Evolutionary conservation across 805 yeast genomes (phyloP).

Genomic region (Tetrapisispora iriomotensis): DNA sequence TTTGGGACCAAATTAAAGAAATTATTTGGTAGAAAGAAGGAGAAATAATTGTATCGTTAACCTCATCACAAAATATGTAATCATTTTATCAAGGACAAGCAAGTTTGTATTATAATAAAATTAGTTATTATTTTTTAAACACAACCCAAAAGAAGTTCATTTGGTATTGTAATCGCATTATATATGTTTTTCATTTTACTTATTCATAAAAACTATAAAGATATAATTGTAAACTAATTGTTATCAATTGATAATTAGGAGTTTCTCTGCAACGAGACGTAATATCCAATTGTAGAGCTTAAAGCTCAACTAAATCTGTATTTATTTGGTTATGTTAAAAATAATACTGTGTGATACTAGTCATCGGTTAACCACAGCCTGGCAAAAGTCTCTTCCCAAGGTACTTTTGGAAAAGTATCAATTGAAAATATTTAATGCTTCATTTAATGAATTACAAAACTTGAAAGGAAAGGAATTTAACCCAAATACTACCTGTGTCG

Average conservation of each 20-base stretch:
- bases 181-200: too few species aligned
- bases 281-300: too few species aligned
- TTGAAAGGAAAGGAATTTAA: background rate
- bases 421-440: background rate
- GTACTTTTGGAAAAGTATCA: background rate
- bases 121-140: too few species aligned
- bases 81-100: background rate
- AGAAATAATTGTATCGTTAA: background rate
- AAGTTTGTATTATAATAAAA: too few species aligned
- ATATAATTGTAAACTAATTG: too few species aligned
- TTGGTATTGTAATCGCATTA: too few species aligned
- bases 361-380: conserved; percentile 9
- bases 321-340: conserved; percentile 5
- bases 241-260: too few species aligned
- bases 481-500: conserved; percentile 22
- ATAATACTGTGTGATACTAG: conserved; percentile 18
- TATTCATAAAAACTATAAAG: too few species aligned
- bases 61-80: too few species aligned
- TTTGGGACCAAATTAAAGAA: conserved; percentile 33
- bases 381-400: conserved; percentile 11
- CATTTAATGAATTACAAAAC: background rate
- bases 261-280: too few species aligned
- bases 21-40: conserved; percentile 32
- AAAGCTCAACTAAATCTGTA: too few species aligned
- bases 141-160: too few species aligned